Evolutionary conservation across 2,329 filamentous ascomycete species (phyloP).

Genomic region (Didymella sp.): DNA sequence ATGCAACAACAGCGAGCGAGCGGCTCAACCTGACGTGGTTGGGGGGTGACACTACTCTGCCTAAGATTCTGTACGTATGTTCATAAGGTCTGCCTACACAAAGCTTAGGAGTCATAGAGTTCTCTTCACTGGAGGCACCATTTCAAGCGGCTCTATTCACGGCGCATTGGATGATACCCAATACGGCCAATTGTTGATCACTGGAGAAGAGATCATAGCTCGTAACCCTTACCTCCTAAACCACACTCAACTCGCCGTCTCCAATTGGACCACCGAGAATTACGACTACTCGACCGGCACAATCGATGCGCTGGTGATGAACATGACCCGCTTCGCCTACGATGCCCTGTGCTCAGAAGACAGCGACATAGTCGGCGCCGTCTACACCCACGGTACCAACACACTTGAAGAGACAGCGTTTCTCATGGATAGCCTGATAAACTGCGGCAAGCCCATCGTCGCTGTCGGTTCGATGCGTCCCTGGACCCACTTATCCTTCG

Average conservation of each 20-base stretch:
- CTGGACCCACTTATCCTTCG: slow-evolving; percentile 33
- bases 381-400: slow-evolving; percentile 42
- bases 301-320: slow-evolving; percentile 40
- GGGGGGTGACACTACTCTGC: neutral
- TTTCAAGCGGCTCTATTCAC: slow-evolving; percentile 36
- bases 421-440: slow-evolving; percentile 36
- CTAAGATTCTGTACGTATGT: neutral
- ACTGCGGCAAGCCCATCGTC: slow-evolving; percentile 40
- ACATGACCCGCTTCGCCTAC: slow-evolving; percentile 39
- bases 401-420: slow-evolving; percentile 42
- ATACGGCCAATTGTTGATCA: slow-evolving; percentile 36
- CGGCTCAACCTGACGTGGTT: neutral
- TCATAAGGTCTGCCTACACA: neutral
- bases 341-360: slow-evolving; percentile 31
- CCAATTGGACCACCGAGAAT: slow-evolving; percentile 33
- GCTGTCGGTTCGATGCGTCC: slow-evolving; percentile 38
- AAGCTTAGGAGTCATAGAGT: slow-evolving; percentile 22
- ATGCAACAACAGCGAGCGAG: neutral
- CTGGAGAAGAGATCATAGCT: slow-evolving; percentile 37
- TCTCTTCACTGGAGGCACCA: slow-evolving; percentile 39
- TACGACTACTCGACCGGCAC: slow-evolving; percentile 36
- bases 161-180: slow-evolving; percentile 41
- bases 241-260: slow-evolving; percentile 40
- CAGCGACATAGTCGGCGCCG: slow-evolving; percentile 38
- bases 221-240: slow-evolving; percentile 38